Conservation (phyloP, 2,329 filamentous ascomycete genomes). For the Fusarium bactridioides region DNA sequence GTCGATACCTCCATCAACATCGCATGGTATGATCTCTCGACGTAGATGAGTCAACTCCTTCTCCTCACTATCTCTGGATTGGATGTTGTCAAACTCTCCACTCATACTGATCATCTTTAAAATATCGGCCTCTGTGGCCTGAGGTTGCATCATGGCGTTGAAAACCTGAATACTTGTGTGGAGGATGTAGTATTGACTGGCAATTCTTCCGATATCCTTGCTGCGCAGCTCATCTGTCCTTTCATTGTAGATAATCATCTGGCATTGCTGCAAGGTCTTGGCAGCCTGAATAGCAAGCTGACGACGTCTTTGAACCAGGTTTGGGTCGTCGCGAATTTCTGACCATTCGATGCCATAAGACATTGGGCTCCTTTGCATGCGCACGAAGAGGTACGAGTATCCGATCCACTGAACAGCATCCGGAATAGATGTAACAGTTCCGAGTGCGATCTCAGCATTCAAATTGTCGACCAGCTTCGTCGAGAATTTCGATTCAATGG, state of each 20-base stretch:
- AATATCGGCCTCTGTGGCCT: conserved; percentile 88
- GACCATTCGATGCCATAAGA: conserved; percentile 96
- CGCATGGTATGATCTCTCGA: conserved; percentile 76
- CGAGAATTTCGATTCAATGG: conserved; percentile 97
- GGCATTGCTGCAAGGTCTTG: conserved; percentile 84
- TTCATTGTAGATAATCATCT: conserved; percentile 99
- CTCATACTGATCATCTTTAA: conserved; percentile 97
- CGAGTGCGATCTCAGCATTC: conserved; percentile 92
- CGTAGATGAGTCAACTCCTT: conserved; percentile 83
- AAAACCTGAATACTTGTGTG: conserved; percentile 96
- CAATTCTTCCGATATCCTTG: conserved; percentile 95
- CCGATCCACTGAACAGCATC: conserved; percentile 98
- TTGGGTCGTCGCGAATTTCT: conserved; percentile 87
- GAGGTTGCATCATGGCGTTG: conserved; percentile 90
- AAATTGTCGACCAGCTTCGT: conserved; percentile 94
- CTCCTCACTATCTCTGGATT: conserved; percentile 87
- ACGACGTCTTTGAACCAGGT: conserved; percentile 83
- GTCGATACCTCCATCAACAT: conserved; percentile 76
- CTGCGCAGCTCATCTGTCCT: conserved; percentile 89
- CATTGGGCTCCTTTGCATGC: conserved; percentile 91
- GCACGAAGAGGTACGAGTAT: conserved; percentile 96
- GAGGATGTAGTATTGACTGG: conserved; percentile 95
- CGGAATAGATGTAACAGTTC: conserved; percentile 91
- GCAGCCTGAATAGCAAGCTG: conserved; percentile 91
- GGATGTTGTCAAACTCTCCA: conserved; percentile 97